Evolutionary conservation across 2,329 filamentous ascomycete genomes (phyloP).

Genomic region (Raffaelea albimanens): DNA sequence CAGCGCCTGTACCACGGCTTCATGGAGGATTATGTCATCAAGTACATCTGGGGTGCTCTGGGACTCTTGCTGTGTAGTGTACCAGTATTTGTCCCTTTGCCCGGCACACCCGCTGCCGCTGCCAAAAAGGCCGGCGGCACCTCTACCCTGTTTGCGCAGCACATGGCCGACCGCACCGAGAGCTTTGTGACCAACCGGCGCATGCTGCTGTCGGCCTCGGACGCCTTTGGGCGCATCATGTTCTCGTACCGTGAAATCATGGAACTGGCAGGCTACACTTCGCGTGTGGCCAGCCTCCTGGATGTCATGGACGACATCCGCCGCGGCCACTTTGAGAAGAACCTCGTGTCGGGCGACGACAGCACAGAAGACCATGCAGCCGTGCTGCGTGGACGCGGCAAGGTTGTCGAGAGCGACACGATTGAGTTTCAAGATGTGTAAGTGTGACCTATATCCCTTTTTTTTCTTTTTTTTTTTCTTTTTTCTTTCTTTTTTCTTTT

Average conservation of each 20-base stretch:
- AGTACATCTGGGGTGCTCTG: slow-evolving; percentile 96
- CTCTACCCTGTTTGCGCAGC: slow-evolving; percentile 18
- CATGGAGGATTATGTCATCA: slow-evolving; percentile 99
- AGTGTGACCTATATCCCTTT: slow-evolving; percentile 18
- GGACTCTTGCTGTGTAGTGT: slow-evolving; percentile 88
- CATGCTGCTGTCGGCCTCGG: slow-evolving; percentile 85
- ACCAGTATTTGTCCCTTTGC: slow-evolving; percentile 91
- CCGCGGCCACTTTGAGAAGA: slow-evolving; percentile 88
- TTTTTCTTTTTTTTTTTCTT: not conserved
- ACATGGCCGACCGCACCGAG: slow-evolving; percentile 62
- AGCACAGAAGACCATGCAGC: slow-evolving; percentile 73
- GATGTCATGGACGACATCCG: slow-evolving; percentile 93
- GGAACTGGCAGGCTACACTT: slow-evolving; percentile 90
- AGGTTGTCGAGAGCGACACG: slow-evolving; percentile 69
- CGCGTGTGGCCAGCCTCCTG: slow-evolving; percentile 77
- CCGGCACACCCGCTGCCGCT: slow-evolving; percentile 39
- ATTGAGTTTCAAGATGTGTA: slow-evolving; percentile 79
- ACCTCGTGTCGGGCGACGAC: slow-evolving; percentile 80
- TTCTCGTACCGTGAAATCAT: slow-evolving; percentile 97
- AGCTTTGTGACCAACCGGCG: slow-evolving; percentile 90
- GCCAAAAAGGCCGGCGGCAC: not conserved
- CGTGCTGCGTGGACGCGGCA: slow-evolving; percentile 73
- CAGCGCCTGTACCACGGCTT: slow-evolving; percentile 93
- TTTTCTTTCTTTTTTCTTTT: not conserved
- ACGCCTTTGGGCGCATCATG: slow-evolving; percentile 93